phyloP scores from a whole-genome alignment of 1,139 yeast species.

The Protomyces macrosporus region DNA sequence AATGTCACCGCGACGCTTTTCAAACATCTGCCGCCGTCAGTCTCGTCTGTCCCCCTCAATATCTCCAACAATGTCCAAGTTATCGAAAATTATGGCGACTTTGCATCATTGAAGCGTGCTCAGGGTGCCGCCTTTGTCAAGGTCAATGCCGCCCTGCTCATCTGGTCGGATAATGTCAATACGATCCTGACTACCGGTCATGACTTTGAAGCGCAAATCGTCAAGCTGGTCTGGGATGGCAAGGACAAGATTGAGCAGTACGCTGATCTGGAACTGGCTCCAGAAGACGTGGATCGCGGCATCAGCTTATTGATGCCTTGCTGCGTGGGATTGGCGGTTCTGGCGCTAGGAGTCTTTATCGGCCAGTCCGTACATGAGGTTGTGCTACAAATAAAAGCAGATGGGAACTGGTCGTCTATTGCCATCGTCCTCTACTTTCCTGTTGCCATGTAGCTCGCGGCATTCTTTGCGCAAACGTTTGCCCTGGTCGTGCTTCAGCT shows the following conservation, averaged over 20 bases:
- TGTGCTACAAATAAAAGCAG: constrained; percentile 23
- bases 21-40: constrained; percentile 7
- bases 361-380: constrained; percentile 15
- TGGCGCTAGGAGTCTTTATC: constrained; percentile 8
- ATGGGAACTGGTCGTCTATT: constrained; percentile 24
- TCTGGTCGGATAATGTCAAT: constrained; percentile 29
- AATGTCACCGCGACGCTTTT: constrained; percentile 7
- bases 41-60: constrained; percentile 1
- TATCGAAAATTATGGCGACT: constrained; percentile 1
- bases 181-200: constrained; percentile 20
- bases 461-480: constrained; percentile 29
- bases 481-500: constrained; percentile 20
- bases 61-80: constrained; percentile 8
- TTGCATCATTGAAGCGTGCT: constrained; percentile 23
- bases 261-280: constrained; percentile 6
- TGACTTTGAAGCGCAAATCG: constrained; percentile 18
- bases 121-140: constrained; percentile 30
- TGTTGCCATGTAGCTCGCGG: constrained; percentile 27
- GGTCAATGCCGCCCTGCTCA: constrained; percentile 21
- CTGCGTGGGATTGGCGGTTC: neutral
- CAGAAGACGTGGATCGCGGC: constrained; percentile 7
- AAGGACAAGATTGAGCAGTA: constrained; percentile 17
- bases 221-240: constrained; percentile 22
- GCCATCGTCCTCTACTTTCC: constrained; percentile 29
- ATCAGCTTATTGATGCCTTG: constrained; percentile 3